A percentile compares a stretch with the other conserved stretches of the same genome.
phyloP scores from a whole-genome alignment of 2,329 filamentous ascomycete genomes.

The Intubia oerlemansii region DNA sequence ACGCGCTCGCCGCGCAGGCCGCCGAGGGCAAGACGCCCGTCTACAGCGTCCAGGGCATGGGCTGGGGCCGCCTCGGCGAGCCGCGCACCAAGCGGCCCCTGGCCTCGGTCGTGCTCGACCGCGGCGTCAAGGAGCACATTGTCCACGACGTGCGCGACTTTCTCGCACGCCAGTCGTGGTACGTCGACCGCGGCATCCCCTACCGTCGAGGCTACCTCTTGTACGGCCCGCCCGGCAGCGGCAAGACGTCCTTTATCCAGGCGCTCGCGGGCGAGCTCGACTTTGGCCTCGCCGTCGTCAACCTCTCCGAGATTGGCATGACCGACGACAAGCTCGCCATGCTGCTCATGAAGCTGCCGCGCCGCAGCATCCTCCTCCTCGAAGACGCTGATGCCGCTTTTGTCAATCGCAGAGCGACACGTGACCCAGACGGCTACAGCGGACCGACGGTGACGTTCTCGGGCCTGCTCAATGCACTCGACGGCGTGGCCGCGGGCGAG shows the following conservation, averaged over 20 bases:
- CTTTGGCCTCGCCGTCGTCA: conserved; percentile 82
- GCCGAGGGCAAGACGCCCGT: conserved; percentile 87
- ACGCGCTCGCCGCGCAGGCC: conserved; percentile 54
- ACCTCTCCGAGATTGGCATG: conserved; percentile 72
- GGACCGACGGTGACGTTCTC: conserved; percentile 89
- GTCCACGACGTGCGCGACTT: conserved; percentile 70
- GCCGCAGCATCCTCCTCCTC: conserved; percentile 59
- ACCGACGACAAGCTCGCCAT: conserved; percentile 79
- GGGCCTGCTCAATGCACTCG: conserved; percentile 63
- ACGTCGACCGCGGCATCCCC: conserved; percentile 82
- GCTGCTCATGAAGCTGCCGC: conserved; percentile 66
- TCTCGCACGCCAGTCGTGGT: conserved; percentile 61
- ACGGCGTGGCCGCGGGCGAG: conserved; percentile 86
- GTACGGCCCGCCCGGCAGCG: conserved; percentile 75
- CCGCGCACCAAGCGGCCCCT: conserved; percentile 72
- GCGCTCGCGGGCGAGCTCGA: conserved; percentile 82
- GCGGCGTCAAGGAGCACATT: conserved; percentile 64
- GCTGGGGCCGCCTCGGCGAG: conserved; percentile 71
- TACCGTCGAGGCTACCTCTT: conserved; percentile 79
- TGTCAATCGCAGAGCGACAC: conserved; percentile 55
- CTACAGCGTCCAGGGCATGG: conserved; percentile 64
- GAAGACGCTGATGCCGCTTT: conserved; percentile 90
- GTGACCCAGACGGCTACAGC: conserved; percentile 62
- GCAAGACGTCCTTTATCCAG: conserved; percentile 92
- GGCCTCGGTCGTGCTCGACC: conserved; percentile 67